phyloP scores from a whole-genome alignment of 129 eudicot genomes.

The Silybum marianum region DNA sequence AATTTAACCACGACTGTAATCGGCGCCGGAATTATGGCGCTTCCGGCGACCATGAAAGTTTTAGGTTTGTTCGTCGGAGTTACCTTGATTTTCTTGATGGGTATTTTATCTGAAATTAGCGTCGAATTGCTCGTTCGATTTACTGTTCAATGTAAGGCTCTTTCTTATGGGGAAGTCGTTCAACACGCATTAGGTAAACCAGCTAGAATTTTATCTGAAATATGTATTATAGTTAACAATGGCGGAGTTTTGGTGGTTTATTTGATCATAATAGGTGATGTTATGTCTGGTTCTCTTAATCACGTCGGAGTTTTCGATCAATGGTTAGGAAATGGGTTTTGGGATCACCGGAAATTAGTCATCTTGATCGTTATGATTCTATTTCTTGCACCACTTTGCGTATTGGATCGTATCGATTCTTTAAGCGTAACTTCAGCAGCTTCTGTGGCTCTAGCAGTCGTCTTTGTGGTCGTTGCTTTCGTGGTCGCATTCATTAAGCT shows the following conservation, averaged over 20 bases:
- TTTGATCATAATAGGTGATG: slow-evolving; percentile 88
- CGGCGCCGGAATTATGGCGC: slow-evolving; percentile 98
- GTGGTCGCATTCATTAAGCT: slow-evolving; percentile 65
- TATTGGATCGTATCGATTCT: slow-evolving; percentile 80
- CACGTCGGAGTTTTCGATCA: slow-evolving; percentile 89
- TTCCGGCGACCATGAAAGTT: slow-evolving; percentile 93
- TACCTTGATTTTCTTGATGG: slow-evolving; percentile 64
- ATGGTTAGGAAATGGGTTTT: slow-evolving; percentile 69
- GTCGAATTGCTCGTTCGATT: slow-evolving; percentile 70
- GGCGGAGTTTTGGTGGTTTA: slow-evolving; percentile 83
- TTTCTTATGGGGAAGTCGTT: slow-evolving; percentile 84
- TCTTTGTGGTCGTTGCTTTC: slow-evolving; percentile 73
- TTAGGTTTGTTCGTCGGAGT: slow-evolving; percentile 67
- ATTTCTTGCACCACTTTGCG: slow-evolving; percentile 77
- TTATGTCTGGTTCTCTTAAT: slow-evolving; percentile 80
- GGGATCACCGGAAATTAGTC: slow-evolving; percentile 86
- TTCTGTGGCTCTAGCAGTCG: slow-evolving; percentile 78
- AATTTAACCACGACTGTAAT: slow-evolving; percentile 78
- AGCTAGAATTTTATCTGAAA: slow-evolving; percentile 67
- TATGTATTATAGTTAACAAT: slow-evolving; percentile 75
- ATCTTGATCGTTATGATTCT: slow-evolving; percentile 58
- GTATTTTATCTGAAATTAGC: slow-evolving; percentile 75
- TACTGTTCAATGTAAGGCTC: slow-evolving; percentile 70
- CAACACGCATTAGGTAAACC: slow-evolving; percentile 72
- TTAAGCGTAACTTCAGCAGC: slow-evolving; percentile 86